phyloP scores from a whole-genome alignment of 768 basidiomycete genomes.

The Tubosaeta sp. region DNA sequence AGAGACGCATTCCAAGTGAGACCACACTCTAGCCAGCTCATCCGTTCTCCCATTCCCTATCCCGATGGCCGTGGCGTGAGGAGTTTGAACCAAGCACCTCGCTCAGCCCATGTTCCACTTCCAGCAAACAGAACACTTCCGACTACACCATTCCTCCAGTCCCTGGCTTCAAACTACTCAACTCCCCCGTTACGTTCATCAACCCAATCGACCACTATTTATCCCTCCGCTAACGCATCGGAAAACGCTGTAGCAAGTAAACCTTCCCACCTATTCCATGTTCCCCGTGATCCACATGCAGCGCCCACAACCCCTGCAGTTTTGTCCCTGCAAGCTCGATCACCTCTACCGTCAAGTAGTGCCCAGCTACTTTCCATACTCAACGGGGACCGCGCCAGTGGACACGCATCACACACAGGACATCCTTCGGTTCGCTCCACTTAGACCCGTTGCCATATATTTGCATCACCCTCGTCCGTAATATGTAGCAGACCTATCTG shows the following conservation, averaged over 20 bases:
- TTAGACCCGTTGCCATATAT: slow-evolving; percentile 20
- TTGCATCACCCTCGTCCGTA: slow-evolving; percentile 14
- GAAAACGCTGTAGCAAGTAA: slow-evolving; percentile 7
- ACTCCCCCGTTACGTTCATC: slow-evolving; percentile 14
- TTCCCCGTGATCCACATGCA: slow-evolving; percentile 12
- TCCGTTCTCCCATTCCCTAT: slow-evolving; percentile 28
- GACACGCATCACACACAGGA: slow-evolving; percentile 7
- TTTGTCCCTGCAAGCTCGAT: slow-evolving; percentile 13
- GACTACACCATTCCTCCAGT: slow-evolving; percentile 13
- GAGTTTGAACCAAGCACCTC: slow-evolving; percentile 15
- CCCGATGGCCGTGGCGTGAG: slow-evolving; percentile 7
- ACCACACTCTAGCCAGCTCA: slow-evolving; percentile 45
- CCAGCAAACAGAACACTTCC: slow-evolving; percentile 5
- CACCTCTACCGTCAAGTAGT: slow-evolving; percentile 20
- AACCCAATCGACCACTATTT: slow-evolving; percentile 10
- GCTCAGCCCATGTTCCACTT: slow-evolving; percentile 1
- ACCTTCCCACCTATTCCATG: slow-evolving; percentile 7
- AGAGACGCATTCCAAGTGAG: slow-evolving; percentile 42
- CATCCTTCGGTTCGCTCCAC: slow-evolving; percentile 20
- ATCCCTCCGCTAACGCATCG: slow-evolving; percentile 11
- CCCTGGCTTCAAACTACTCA: slow-evolving; percentile 17
- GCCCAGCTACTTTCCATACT: slow-evolving; percentile 35
- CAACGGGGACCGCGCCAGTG: slow-evolving; percentile 24
- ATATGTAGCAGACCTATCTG: slow-evolving; percentile 4
- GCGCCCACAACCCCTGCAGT: slow-evolving; percentile 9